Evolutionary conservation across 2,329 filamentous ascomycete species (phyloP).

Genomic region (Coleophoma cylindrospora): DNA sequence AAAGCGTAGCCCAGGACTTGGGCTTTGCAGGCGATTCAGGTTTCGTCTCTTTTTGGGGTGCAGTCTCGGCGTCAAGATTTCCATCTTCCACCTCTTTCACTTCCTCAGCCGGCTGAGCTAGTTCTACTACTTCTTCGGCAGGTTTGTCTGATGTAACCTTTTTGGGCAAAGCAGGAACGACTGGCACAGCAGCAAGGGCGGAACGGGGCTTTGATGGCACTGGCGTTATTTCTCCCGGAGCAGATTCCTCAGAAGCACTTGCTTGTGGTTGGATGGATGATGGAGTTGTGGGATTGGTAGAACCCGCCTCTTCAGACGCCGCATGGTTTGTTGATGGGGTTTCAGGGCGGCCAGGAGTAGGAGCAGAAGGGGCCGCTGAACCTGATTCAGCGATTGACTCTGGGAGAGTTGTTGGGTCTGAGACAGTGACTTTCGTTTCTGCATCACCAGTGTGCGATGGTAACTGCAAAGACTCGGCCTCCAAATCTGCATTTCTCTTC

Average conservation of each 20-base stretch:
- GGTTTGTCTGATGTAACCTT: slow-evolving; percentile 24
- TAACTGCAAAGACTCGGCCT: slow-evolving; percentile 16
- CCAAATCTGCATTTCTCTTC: slow-evolving; percentile 25
- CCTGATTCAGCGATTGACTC: too few species aligned
- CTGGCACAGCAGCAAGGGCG: slow-evolving; percentile 38
- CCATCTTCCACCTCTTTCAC: not conserved
- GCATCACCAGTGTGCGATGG: too few species aligned
- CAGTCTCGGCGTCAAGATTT: not conserved
- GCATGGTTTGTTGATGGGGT: slow-evolving; percentile 36
- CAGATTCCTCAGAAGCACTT: slow-evolving; percentile 2
- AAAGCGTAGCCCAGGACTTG: slow-evolving; percentile 65
- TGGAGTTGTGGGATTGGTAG: slow-evolving; percentile 49
- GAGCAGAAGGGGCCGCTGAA: slow-evolving; percentile 26
- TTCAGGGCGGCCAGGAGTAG: slow-evolving; percentile 37
- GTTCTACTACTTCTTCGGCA: slow-evolving; percentile 6
- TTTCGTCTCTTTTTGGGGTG: slow-evolving; percentile 23
- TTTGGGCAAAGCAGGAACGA: slow-evolving; percentile 38
- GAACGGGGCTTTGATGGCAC: slow-evolving; percentile 23
- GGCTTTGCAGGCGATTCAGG: slow-evolving; percentile 37
- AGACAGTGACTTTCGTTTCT: too few species aligned
- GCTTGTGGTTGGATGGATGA: slow-evolving; percentile 36
- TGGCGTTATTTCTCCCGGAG: slow-evolving; percentile 18
- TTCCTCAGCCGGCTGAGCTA: slow-evolving; percentile 7
- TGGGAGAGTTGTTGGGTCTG: too few species aligned
- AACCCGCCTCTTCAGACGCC: slow-evolving; percentile 29